These are phyloP conservation scores for Microbotryomycetes sp. DNA, from an alignment of 1,284 basidiomycete genomes.

Conservation along the genomic window DNA sequence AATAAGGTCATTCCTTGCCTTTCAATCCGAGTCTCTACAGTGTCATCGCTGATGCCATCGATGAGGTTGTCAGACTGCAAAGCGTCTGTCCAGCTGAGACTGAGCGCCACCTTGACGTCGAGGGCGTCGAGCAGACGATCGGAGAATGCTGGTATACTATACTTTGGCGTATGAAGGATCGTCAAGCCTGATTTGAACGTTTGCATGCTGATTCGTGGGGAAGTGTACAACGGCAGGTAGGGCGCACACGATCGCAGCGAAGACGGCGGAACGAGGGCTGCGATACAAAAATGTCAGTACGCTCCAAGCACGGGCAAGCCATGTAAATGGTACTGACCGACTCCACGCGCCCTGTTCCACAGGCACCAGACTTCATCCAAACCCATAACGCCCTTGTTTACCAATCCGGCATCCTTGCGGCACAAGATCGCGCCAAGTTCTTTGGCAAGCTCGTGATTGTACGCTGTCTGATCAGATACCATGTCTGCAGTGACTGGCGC, in stretches of 20 bases:
- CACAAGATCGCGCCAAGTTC: conserved; percentile 73
- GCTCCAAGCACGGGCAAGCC: conserved; percentile 6
- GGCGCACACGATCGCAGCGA: conserved; percentile 59
- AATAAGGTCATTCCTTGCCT: conserved; percentile 9
- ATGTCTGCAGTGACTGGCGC: conserved; percentile 83
- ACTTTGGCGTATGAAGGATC: conserved; percentile 76
- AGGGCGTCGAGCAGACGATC: conserved; percentile 49
- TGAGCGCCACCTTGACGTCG: not conserved
- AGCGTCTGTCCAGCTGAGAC: not conserved
- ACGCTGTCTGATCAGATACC: conserved; percentile 72
- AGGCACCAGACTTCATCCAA: conserved; percentile 94
- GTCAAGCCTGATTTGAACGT: conserved; percentile 61
- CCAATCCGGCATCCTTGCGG: conserved; percentile 41
- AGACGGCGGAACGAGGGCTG: conserved; percentile 79
- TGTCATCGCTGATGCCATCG: conserved; percentile 29
- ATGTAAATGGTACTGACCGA: conserved; percentile 67
- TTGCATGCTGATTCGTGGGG: conserved; percentile 60
- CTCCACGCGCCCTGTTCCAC: conserved; percentile 92
- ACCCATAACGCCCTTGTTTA: conserved; percentile 60
- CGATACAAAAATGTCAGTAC: too few relatives aligned
- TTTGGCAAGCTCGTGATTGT: conserved; percentile 70
- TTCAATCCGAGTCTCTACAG: conserved; percentile 42
- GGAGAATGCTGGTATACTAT: conserved; percentile 57
- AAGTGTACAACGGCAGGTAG: not conserved
- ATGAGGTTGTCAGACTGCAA: not conserved